These are phyloP conservation scores for Aphanomyces euteiches DNA, from an alignment of 352 stramenopile species.

Conservation along the genomic window DNA sequence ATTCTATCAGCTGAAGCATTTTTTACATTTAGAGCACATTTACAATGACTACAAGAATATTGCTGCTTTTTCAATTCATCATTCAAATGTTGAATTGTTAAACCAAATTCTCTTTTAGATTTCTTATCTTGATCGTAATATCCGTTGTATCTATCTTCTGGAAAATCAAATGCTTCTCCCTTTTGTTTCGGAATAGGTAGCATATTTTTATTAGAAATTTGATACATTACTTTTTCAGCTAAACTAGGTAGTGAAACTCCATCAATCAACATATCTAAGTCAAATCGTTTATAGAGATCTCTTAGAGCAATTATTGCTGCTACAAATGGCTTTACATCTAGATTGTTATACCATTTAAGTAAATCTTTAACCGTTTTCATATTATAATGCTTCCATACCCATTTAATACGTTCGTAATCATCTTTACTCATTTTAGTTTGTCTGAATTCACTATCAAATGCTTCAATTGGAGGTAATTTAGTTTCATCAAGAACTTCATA, in stretches of 20 bases:
- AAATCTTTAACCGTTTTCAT: slow-evolving; percentile 41
- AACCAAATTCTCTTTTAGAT: slow-evolving; percentile 30
- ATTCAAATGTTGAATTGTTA: slow-evolving; percentile 33
- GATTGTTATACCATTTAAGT: slow-evolving; percentile 43
- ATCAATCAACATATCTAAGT: slow-evolving; percentile 6
- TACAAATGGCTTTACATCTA: slow-evolving; percentile 38
- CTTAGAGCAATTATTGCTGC: slow-evolving; percentile 24
- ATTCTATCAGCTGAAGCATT: slow-evolving; percentile 36
- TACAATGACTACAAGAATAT: slow-evolving; percentile 35
- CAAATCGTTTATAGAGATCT: slow-evolving; percentile 17
- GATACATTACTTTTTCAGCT: slow-evolving; percentile 20
- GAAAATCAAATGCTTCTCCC: background rate
- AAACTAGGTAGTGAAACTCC: slow-evolving; percentile 8
- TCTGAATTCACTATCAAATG: background rate
- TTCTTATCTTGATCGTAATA: slow-evolving; percentile 34
- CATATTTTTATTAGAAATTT: background rate
- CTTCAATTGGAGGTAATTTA: slow-evolving; percentile 24
- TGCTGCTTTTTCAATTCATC: slow-evolving; percentile 32
- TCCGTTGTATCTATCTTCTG: slow-evolving; percentile 24
- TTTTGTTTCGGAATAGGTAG: background rate
- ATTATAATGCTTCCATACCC: slow-evolving; percentile 36
- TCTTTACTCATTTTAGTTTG: slow-evolving; percentile 31
- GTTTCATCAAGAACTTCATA: background rate
- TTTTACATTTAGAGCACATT: slow-evolving; percentile 30
- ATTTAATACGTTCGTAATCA: slow-evolving; percentile 37